Base-by-base conservation (phyloP, 768 basidiomycete genomes). In the Trametes cubensis region DNA sequence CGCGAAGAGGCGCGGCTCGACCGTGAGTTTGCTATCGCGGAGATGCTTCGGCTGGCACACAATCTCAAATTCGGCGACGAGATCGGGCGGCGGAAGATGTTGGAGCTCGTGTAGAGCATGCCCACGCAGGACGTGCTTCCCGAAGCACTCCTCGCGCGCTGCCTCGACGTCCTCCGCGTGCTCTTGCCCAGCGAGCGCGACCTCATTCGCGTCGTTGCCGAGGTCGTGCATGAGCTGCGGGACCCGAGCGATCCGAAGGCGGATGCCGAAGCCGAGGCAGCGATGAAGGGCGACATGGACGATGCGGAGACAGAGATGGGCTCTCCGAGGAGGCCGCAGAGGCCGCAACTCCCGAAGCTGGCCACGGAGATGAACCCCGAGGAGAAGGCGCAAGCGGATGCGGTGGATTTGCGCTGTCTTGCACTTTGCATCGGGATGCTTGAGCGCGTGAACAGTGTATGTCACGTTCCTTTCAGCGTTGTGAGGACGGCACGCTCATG, bases 11-110 rank as follows among this genome's bases (percentile, higher is more conserved):
- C 78, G 41, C 76, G 74, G 17, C 66, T 78, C 4, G 80, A 83
- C 26, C 80, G 77, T 38, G 86, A 88, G 67, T 87, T 90, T 58
- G 76, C 94, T 7, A 79, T 96, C n/a, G 79, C 84, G 0, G 93
- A 98, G 73, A 81, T 98, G 73, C 81, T 97, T 23, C 83, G 81
- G 66, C 76, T 96, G 30, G 91, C 92, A 0, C 80, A 89, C 3
- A 83, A 89, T 62, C 78, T 94, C 26, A 95, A 98, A 73, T 98
- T 95, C 68, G 84, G 87, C 0, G 96, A 98, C 75, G 94, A 97
- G 73, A 91, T 90, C 61, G 95, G 96, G 4, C 77, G 94, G 61
- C 77, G 94, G 61, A 90, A 90, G 75, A 94, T 95, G 88, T 91
- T 90, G 69, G 80, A 84, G 52, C 85, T 95, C 34, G 85, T 95